Evolutionary conservation across 305 asterid species (phyloP).

Genomic region (Fraxinus baroniana): DNA sequence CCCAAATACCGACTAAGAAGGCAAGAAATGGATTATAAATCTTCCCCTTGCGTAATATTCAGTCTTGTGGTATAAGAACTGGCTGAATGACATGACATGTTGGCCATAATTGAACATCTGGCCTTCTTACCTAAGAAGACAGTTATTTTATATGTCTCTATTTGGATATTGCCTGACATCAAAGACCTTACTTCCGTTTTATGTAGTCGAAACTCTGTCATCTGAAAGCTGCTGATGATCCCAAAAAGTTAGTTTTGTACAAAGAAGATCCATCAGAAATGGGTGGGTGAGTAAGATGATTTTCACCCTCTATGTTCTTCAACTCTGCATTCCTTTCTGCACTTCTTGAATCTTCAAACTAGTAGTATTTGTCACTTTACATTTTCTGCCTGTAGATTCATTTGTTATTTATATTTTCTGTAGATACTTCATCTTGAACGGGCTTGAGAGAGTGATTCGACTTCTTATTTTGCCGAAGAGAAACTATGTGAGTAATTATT

Average conservation of each 20-base stretch:
- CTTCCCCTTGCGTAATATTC: background rate
- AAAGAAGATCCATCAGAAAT: constrained; percentile 95
- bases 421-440: constrained; percentile 92
- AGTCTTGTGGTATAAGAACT: background rate
- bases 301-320: background rate
- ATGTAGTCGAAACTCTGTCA: constrained; percentile 80
- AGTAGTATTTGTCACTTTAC: background rate
- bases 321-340: constrained; percentile 1
- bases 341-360: background rate
- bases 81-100: background rate
- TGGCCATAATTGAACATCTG: background rate
- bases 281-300: constrained; percentile 78
- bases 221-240: constrained; percentile 37
- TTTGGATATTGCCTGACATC: constrained; percentile 15
- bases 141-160: constrained; percentile 12
- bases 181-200: constrained; percentile 20
- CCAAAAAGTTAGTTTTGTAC: constrained; percentile 46
- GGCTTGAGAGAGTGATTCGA: constrained; percentile 89
- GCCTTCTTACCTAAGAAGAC: background rate
- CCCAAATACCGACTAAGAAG: background rate
- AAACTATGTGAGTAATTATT: constrained; percentile 68
- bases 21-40: background rate
- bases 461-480: constrained; percentile 79
- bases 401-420: constrained; percentile 20
- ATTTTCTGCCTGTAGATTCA: constrained; percentile 4